Percentiles rank a stretch among this genome's conserved stretches.
phyloP scores from a whole-genome alignment of 176 grass and related monocot species.

The Chloris gayana region DNA sequence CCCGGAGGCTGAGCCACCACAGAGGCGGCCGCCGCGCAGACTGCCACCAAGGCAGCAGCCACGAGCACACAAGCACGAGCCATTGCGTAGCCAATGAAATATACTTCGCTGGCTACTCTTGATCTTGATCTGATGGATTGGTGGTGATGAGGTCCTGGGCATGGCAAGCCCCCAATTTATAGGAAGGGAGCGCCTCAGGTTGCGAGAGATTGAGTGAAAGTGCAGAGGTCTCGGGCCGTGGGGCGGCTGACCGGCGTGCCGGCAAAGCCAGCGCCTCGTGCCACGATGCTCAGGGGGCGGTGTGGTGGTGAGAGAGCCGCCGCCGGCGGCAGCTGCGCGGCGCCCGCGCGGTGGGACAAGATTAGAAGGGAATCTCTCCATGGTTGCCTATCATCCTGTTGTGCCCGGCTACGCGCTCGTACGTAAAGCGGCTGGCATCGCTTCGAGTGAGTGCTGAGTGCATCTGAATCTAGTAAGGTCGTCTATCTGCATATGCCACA shows the following conservation, averaged over 20 bases:
- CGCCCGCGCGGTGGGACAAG: background rate
- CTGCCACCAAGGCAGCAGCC: constrained; percentile 3
- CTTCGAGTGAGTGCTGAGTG: background rate
- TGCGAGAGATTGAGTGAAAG: background rate
- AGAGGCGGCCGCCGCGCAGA: background rate
- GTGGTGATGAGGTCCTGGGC: background rate
- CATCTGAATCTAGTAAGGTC: background rate
- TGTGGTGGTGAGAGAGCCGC: background rate
- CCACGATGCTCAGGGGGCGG: background rate
- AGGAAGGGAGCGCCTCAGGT: background rate
- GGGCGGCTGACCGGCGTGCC: background rate
- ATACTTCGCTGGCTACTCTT: background rate
- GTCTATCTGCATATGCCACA: background rate
- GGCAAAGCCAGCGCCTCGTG: background rate
- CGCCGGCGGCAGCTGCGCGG: background rate
- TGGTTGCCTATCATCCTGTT: background rate
- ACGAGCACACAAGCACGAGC: background rate
- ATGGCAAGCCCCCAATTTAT: background rate
- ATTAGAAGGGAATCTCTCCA: background rate
- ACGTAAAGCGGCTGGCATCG: constrained; percentile 1
- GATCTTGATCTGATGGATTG: background rate
- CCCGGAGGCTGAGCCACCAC: background rate
- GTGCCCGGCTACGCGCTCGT: background rate
- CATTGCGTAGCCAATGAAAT: background rate
- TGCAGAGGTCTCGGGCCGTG: background rate